Evolutionary conservation across 257 asterid genomes (phyloP), one percentile per base, ranked within the genome.

Genomic region (Anisodus tanguticus): DNA sequence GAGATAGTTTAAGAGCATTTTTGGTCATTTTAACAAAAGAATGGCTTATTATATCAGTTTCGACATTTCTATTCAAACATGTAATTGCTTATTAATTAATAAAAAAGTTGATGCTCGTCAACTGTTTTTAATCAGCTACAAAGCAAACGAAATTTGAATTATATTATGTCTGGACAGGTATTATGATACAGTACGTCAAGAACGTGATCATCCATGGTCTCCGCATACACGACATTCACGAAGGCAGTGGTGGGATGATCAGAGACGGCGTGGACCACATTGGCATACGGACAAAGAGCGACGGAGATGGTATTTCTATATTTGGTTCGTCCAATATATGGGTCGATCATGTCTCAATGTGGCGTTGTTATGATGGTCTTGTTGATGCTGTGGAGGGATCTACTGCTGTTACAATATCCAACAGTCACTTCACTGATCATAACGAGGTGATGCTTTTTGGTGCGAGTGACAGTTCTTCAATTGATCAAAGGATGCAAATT

Each of bases 291-390:
- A 88, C 92, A 0, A 45, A 17, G 70, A 93, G 97, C 37, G 99
- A 95, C 2, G 99, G 99, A 9, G 99, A 95, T 19, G 99, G 96
- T 12, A 95, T 95, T 72, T 89, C 94, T 2, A 83, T 95, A 68
- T 93, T 88, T 49, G 96, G 97, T 1, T 60, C 98, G 0, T 89
- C 89, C 9, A 89, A 95, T 80, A 8, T 95, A 11, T 95, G 99
- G 99, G 85, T 95, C 17, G 99, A 95, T 80, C 99, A 95, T 26
- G 93, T 94, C 0, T 95, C 99, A 26, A 94, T 95, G 98, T 87
- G 85, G 41, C 37, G 81, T 0, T 90, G 93, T 83, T 51, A 82
- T 1, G 98, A 95, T 22, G 99, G 99, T 0, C 79, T 94, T 54
- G 87, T 95, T 8, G 98, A 95, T 45, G 93, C 87, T 9, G 86